Evolutionary conservation across 371 early-diverging fungal species (phyloP), one percentile per base, ranked within the genome.

Genomic region (Syncephalis plumigaleata): DNA sequence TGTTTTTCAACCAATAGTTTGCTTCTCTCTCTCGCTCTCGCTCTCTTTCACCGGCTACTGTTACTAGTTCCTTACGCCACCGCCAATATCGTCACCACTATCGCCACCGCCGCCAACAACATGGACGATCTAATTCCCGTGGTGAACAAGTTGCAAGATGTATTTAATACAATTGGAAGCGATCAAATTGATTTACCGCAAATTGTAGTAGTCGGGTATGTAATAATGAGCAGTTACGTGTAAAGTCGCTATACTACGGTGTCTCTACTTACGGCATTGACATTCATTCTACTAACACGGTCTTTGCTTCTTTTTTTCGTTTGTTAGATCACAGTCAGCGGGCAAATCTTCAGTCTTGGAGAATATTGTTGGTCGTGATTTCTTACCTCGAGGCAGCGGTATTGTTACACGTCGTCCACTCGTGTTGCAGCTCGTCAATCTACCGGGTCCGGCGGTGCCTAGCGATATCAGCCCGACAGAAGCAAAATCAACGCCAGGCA

Each of bases 271-370:
- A n/a, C n/a, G n/a, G n/a, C n/a, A n/a, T n/a, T n/a, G n/a, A n/a
- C n/a, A n/a, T n/a, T n/a, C n/a, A n/a, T n/a, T n/a, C n/a, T n/a
- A n/a, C n/a, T n/a, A n/a, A n/a, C n/a, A n/a, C n/a, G n/a, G n/a
- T n/a, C n/a, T n/a, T 13, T 37, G 20, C 9, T 46, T 9, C 31
- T 51, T 18, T 9, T 18, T 25, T 47, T 31, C 18, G 9, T n/a
- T 15, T 46, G 45, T 18, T 65, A 60, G 82, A 39, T 73, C 85
- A 8, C 93, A 94, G 58, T 87, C 88, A 44, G 77, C 81, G 40
- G 95, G 95, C 44, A 94, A 94, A 60, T 85, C 86, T 38, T 89
- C 88, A 39, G 88, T 91, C 9, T 59, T 94, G 24, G 93, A 92
- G 53, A 85, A 83, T 52, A 79, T 94, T 44, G 87, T 92, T 27